Percentiles rank a stretch among this genome's conserved stretches.
phyloP scores from a whole-genome alignment of 805 yeast species.

The Debaryomyces hansenii region DNA sequence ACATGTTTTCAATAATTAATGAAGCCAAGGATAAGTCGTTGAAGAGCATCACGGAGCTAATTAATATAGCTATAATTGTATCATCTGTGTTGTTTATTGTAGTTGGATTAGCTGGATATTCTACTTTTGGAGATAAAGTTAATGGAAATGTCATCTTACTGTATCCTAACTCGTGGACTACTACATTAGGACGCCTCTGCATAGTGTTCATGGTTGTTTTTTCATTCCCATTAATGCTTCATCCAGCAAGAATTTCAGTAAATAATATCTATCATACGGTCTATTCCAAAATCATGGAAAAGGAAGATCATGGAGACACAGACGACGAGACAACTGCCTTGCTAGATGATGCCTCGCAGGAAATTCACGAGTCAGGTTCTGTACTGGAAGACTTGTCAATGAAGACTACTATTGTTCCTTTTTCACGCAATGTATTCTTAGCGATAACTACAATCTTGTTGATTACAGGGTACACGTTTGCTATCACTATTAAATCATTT shows the following conservation, averaged over 20 bases:
- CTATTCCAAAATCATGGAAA: conserved; percentile 12
- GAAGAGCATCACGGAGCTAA: conserved; percentile 37
- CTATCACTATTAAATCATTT: conserved; percentile 67
- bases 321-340: not conserved
- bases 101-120: conserved; percentile 82
- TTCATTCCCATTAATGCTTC: conserved; percentile 88
- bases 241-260: conserved; percentile 83
- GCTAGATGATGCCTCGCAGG: conserved; percentile 1
- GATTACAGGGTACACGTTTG: conserved; percentile 57
- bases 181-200: conserved; percentile 77
- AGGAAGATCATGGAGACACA: not conserved
- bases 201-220: conserved; percentile 78
- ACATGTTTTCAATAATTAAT: conserved; percentile 85
- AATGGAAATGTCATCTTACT: conserved; percentile 76
- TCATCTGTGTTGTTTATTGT: conserved; percentile 63
- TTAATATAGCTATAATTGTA: conserved; percentile 51
- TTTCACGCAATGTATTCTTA: conserved; percentile 24
- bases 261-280: conserved; percentile 66
- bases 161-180: conserved; percentile 64
- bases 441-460: conserved; percentile 37
- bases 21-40: conserved; percentile 64
- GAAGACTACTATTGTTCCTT: conserved; percentile 22
- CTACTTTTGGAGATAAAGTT: conserved; percentile 81
- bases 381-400: conserved; percentile 5
- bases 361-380: conserved; percentile 2